Percentiles rank a stretch among this genome's conserved stretches.
These are phyloP conservation scores for Lizonia empirigonia DNA, from an alignment of 2,329 filamentous ascomycete species.

Conservation along the genomic window DNA sequence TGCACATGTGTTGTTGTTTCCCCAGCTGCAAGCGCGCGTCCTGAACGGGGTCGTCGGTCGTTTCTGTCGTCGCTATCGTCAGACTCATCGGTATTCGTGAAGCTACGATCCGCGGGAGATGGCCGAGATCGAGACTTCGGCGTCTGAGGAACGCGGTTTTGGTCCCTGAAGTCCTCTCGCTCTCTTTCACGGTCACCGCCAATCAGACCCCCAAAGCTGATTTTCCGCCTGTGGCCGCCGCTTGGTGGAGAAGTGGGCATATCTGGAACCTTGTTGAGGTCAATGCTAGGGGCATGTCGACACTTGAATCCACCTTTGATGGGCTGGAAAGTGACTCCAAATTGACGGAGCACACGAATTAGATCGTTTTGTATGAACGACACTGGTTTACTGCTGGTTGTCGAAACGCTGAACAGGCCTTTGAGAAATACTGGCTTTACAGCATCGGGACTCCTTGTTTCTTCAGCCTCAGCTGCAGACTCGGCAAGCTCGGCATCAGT, in stretches of 20 bases:
- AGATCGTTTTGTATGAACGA: slow-evolving; percentile 86
- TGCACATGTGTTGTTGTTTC: slow-evolving; percentile 93
- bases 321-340: slow-evolving; percentile 89
- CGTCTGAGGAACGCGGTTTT: slow-evolving; percentile 58
- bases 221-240: slow-evolving; percentile 70
- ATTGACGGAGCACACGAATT: slow-evolving; percentile 82
- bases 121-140: slow-evolving; percentile 54
- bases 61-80: slow-evolving; percentile 69
- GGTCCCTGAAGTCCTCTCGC: slow-evolving; percentile 72
- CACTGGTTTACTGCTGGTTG: slow-evolving; percentile 90
- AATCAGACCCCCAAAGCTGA: slow-evolving; percentile 79
- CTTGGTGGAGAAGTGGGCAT: slow-evolving; percentile 45
- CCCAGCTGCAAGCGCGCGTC: slow-evolving; percentile 62
- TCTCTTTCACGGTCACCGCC: slow-evolving; percentile 63
- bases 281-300: slow-evolving; percentile 86
- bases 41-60: slow-evolving; percentile 44
- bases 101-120: slow-evolving; percentile 68
- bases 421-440: slow-evolving; percentile 96
- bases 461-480: slow-evolving; percentile 57
- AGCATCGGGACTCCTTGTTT: slow-evolving; percentile 71
- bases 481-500: slow-evolving; percentile 77
- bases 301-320: slow-evolving; percentile 95
- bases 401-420: slow-evolving; percentile 95
- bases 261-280: slow-evolving; percentile 75
- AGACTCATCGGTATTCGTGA: slow-evolving; percentile 85